These are phyloP conservation scores for Oidium heveae DNA, from an alignment of 2,329 filamentous ascomycete species.

Conservation along the genomic window DNA sequence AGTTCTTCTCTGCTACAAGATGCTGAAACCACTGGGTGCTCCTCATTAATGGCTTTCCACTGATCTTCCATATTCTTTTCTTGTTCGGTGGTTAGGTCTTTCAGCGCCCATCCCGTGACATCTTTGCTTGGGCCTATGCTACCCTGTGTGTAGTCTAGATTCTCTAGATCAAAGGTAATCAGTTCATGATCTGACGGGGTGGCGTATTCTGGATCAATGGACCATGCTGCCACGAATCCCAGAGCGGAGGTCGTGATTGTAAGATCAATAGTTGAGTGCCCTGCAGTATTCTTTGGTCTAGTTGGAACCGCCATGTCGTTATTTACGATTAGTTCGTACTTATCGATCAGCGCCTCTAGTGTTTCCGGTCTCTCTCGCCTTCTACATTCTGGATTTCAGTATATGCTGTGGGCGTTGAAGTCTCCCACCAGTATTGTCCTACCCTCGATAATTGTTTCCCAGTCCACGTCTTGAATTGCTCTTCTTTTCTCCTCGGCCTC, in stretches of 20 bases:
- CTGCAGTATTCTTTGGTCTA: neutral
- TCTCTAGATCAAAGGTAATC: neutral
- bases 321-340: neutral
- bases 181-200: neutral
- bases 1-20: neutral
- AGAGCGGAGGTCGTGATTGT: neutral
- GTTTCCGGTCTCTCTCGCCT: neutral
- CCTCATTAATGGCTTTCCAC: neutral
- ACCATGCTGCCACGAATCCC: neutral
- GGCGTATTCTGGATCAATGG: neutral
- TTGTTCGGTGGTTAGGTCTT: neutral
- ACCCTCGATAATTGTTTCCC: neutral
- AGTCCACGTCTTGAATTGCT: neutral
- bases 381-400: neutral
- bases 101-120: neutral
- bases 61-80: neutral
- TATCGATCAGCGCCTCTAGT: neutral
- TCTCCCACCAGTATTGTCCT: neutral
- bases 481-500: neutral
- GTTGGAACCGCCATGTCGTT: neutral
- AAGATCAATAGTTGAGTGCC: neutral
- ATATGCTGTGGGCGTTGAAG: no score
- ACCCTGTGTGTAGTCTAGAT: neutral
- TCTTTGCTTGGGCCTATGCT: neutral
- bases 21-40: neutral